Evolutionary conservation across 1,284 basidiomycete genomes (phyloP).

Genomic region (Neonothopanus nambi): DNA sequence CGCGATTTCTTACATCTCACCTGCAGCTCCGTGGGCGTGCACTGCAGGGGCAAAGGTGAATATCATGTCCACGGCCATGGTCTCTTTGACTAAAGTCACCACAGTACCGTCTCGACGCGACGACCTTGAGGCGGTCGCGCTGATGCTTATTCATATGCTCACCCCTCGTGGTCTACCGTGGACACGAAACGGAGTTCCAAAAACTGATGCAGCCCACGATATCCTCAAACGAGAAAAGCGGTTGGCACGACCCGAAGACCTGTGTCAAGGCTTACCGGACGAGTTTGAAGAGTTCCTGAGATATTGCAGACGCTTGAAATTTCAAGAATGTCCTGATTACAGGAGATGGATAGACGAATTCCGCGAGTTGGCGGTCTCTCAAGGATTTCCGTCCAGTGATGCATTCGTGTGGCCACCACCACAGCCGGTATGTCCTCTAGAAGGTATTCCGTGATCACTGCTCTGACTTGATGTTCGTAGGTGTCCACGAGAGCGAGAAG

Average conservation of each 20-base stretch:
- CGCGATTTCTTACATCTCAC: not conserved
- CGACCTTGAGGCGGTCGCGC: slow-evolving; percentile 71
- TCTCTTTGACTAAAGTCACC: slow-evolving; percentile 6
- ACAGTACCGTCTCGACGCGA: slow-evolving; percentile 73
- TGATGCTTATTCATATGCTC: slow-evolving; percentile 77
- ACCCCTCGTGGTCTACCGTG: slow-evolving; percentile 73
- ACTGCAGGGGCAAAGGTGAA: slow-evolving; percentile 71
- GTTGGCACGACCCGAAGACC: slow-evolving; percentile 55
- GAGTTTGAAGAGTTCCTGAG: slow-evolving; percentile 75
- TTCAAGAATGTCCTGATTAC: slow-evolving; percentile 69
- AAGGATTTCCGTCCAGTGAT: slow-evolving; percentile 57
- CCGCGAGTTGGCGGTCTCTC: slow-evolving; percentile 52
- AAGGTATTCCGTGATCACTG: slow-evolving; percentile 21
- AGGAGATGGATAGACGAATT: slow-evolving; percentile 61
- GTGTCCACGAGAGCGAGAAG: slow-evolving; percentile 27
- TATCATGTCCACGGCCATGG: not conserved
- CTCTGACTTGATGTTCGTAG: slow-evolving; percentile 17
- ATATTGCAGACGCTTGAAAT: slow-evolving; percentile 67
- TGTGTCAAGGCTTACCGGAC: slow-evolving; percentile 67
- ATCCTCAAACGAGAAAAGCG: slow-evolving; percentile 63
- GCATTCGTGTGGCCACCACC: slow-evolving; percentile 73
- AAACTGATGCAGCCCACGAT: slow-evolving; percentile 60
- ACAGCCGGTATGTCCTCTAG: slow-evolving; percentile 28
- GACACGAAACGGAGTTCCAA: slow-evolving; percentile 76
- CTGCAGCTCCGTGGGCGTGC: slow-evolving; percentile 63